Evolutionary conservation across 805 yeast species (phyloP).

Genomic region (Saccharomycopsis babjevae): DNA sequence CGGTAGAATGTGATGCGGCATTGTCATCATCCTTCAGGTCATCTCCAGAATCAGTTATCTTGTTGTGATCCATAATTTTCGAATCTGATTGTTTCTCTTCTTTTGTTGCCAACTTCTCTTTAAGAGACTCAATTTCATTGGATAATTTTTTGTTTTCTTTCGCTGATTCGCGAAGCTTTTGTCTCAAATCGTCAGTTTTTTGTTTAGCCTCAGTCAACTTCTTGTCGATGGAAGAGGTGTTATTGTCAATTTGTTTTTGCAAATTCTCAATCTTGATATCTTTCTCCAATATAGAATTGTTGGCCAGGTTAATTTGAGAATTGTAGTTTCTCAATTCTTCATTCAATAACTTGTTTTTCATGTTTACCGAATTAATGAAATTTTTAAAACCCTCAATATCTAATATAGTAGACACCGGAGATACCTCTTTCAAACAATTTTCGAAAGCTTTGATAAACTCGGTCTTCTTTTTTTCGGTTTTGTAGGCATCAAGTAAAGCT

Average conservation of each 20-base stretch:
- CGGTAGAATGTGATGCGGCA: not conserved
- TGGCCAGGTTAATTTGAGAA: slow-evolving; percentile 19
- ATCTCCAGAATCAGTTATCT: not conserved
- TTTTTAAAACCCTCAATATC: slow-evolving; percentile 65
- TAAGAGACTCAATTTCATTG: slow-evolving; percentile 15
- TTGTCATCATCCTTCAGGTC: not conserved
- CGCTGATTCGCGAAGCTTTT: slow-evolving; percentile 19
- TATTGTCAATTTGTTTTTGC: slow-evolving; percentile 10
- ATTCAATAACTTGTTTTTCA: slow-evolving; percentile 50
- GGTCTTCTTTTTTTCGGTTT: slow-evolving; percentile 60
- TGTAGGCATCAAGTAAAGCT: slow-evolving; percentile 70
- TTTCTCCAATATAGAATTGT: slow-evolving; percentile 16
- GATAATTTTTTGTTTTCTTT: slow-evolving; percentile 11
- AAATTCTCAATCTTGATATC: slow-evolving; percentile 18
- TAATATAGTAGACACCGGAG: slow-evolving; percentile 67
- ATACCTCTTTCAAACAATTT: slow-evolving; percentile 58
- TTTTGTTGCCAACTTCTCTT: not conserved
- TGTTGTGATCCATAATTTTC: not conserved
- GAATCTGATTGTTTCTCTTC: not conserved
- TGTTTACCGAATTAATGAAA: slow-evolving; percentile 52
- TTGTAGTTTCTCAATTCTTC: slow-evolving; percentile 49
- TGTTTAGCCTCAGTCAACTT: slow-evolving; percentile 10
- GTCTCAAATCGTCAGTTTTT: slow-evolving; percentile 13
- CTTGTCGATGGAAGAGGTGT: slow-evolving; percentile 1
- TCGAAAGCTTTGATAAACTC: slow-evolving; percentile 57